Evolutionary conservation across 1,284 basidiomycete species (phyloP).

Genomic region (Pseudozyma sp.): DNA sequence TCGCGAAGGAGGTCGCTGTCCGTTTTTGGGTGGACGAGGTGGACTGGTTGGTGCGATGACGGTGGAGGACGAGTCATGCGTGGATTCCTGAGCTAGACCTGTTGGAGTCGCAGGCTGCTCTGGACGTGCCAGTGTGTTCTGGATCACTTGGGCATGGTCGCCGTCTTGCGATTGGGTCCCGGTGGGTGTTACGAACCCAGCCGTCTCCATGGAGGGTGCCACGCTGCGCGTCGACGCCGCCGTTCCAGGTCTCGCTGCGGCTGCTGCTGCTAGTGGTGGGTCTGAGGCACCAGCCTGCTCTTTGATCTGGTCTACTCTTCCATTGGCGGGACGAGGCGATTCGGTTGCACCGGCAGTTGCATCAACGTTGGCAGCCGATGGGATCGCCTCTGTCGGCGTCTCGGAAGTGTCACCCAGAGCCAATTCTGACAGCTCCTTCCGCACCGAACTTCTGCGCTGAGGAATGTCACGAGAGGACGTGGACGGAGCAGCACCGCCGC

Average conservation of each 20-base stretch:
- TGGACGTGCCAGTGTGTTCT: neutral
- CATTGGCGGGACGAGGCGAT: slow-evolving; percentile 12
- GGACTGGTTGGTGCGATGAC: slow-evolving; percentile 17
- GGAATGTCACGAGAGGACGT: slow-evolving; percentile 31
- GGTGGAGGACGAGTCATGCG: slow-evolving; percentile 16
- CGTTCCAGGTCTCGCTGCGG: slow-evolving; percentile 6
- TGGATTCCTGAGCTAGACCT: neutral
- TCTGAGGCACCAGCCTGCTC: slow-evolving; percentile 17
- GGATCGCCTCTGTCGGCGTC: neutral
- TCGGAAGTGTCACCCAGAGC: neutral
- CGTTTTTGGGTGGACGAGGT: slow-evolving; percentile 44
- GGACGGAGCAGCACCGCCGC: neutral
- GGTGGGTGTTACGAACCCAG: slow-evolving; percentile 21
- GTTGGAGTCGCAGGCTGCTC: slow-evolving; percentile 1
- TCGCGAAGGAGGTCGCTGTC: slow-evolving; percentile 36
- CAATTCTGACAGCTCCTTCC: slow-evolving; percentile 22
- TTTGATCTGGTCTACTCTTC: slow-evolving; percentile 37
- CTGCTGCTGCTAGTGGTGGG: neutral
- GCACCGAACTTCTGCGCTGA: slow-evolving; percentile 42
- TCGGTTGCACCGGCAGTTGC: neutral
- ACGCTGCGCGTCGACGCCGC: slow-evolving; percentile 17
- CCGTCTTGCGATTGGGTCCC: slow-evolving; percentile 20
- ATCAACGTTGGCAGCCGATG: neutral
- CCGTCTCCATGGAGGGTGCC: slow-evolving; percentile 29
- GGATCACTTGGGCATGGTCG: slow-evolving; percentile 6